Percentiles rank a stretch among this genome's conserved stretches.
Evolutionary conservation across 768 basidiomycete species (phyloP).

Genomic region (Mycena rosella): DNA sequence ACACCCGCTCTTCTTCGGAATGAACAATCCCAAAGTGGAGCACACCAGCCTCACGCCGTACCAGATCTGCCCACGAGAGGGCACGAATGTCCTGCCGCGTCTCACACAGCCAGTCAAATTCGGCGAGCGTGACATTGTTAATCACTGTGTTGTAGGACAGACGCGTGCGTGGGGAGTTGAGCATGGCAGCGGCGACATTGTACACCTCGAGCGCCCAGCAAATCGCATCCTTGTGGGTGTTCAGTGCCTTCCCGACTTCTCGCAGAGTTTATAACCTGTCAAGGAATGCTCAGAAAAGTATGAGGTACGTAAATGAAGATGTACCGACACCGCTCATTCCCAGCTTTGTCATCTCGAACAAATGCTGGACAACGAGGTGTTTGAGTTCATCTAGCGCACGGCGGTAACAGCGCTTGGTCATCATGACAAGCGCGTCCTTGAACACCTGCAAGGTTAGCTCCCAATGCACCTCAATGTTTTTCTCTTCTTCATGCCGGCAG

Average conservation of each 20-base stretch:
- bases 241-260: neutral
- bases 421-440: neutral
- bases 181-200: neutral
- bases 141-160: neutral
- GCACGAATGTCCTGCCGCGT: constrained; percentile 44
- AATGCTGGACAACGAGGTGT: constrained; percentile 10
- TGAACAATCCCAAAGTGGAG: constrained; percentile 43
- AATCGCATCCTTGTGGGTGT: neutral
- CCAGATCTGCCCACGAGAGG: constrained; percentile 44
- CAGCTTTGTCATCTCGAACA: constrained; percentile 21
- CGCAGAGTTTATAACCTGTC: constrained; percentile 11
- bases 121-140: constrained; percentile 38
- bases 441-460: neutral
- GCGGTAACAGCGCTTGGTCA: neutral
- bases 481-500: constrained; percentile 10
- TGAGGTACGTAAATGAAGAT: neutral
- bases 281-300: neutral
- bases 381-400: neutral
- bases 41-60: constrained; percentile 41
- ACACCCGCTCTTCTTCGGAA: constrained; percentile 47
- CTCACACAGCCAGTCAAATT: constrained; percentile 50
- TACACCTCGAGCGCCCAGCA: neutral
- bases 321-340: constrained; percentile 24
- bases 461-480: neutral
- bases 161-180: neutral